Evolutionary conservation across 2,329 filamentous ascomycete species (phyloP).

Genomic region (Ceratocystis colombiana): DNA sequence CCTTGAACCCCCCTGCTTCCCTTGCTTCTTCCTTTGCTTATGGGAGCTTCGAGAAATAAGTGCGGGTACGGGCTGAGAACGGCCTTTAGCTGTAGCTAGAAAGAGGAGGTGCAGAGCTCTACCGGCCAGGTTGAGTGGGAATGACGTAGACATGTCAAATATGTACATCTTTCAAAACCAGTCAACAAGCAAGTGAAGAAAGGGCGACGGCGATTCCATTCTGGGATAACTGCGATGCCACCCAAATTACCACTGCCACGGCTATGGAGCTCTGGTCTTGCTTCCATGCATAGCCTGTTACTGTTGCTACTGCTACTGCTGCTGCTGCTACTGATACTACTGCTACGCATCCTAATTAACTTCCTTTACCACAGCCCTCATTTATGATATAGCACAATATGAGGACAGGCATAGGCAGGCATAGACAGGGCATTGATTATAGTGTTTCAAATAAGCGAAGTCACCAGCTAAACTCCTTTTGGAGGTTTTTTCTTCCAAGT

Average conservation of each 20-base stretch:
- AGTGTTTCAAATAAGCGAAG: conserved; percentile 15
- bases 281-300: no score
- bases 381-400: background rate
- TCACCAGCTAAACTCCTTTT: conserved; percentile 5
- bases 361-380: background rate
- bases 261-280: no score
- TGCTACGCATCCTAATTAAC: background rate
- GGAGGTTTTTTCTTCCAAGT: background rate
- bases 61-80: no score
- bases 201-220: background rate
- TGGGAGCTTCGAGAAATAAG: background rate
- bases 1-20: background rate
- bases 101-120: no score
- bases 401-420: no score
- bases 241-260: no score
- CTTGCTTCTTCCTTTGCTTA: background rate
- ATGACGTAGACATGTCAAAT: background rate
- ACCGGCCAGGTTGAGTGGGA: background rate
- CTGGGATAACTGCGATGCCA: no score
- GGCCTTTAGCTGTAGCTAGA: no score
- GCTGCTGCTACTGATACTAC: background rate
- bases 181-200: background rate
- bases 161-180: background rate
- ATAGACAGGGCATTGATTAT: background rate
- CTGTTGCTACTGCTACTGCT: background rate